Base-by-base conservation (phyloP, 805 yeast species). In the Ogataea pilisensis region DNA sequence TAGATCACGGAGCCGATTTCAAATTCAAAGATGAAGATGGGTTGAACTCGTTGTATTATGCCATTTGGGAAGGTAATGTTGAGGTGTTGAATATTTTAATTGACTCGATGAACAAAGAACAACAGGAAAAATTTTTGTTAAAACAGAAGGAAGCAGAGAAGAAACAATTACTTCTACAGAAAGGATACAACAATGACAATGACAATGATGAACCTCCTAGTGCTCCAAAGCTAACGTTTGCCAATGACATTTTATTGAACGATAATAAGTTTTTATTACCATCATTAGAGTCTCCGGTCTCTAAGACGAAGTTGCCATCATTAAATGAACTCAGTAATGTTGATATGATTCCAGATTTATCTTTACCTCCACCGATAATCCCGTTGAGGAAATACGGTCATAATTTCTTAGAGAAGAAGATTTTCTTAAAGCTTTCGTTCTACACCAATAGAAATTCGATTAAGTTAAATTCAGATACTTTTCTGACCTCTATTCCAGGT, bases 341-440 rank as follows among this genome's bases (percentile, higher is more conserved):
- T 7, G 95, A 88, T 49, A 73, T 80, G 14, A 91, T 93, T 39
- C 98, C 99, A 0, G 96, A 88, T 53, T 73, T 93, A 36, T 78
- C 89, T 18, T 70, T 93, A 43, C 99, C 99, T 0, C 99, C 99
- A 1, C 99, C 99, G 3, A 87, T 93, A 39, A 79, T 93, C 37
- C 99, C 99, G 0, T 67, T 93, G 39, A 74, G 96, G 54, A 78
- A 95, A 53, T 93, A 93, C 58, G 99, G 99, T 13, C 99, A 93
- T 63, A 93, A 88, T 60, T 93, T 89, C 67, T 66, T 93, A 55
- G 98, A 93, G 57, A 86, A 85, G 58, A 88, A 87, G 60, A 87
- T 87, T 4, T 79, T 89, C 46, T 73, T 93, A 24, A 95, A 90
- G 57, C 65, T 93, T 32, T 73, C 76, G 2, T 82, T 89, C 53